A percentile compares a stretch with the other conserved stretches of the same genome.
Evolutionary conservation across 225 moss, liverwort and hornwort genomes (phyloP).

Genomic region (Marchantia paleacea): DNA sequence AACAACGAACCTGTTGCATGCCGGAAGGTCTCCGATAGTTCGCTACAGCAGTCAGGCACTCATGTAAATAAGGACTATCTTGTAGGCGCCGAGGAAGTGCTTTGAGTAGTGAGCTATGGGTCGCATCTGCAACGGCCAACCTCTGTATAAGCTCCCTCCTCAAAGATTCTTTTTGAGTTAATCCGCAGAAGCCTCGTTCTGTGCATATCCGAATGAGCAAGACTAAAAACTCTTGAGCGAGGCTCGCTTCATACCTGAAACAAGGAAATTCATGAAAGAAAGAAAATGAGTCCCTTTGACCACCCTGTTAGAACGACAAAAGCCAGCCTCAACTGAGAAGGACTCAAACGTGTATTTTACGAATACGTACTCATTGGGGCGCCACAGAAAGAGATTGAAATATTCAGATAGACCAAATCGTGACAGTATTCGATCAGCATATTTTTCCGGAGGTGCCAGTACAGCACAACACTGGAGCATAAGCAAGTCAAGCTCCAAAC

Average conservation of each 20-base stretch:
- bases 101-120: constrained; percentile 71
- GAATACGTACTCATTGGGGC: constrained; percentile 67
- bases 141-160: constrained; percentile 82
- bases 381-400: constrained; percentile 57
- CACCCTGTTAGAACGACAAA: neutral
- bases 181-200: constrained; percentile 87
- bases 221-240: constrained; percentile 80
- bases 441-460: constrained; percentile 67
- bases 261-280: neutral
- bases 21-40: constrained; percentile 77
- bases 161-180: constrained; percentile 62
- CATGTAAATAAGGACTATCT: constrained; percentile 70
- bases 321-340: neutral
- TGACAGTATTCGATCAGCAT: constrained; percentile 66
- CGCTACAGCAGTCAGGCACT: constrained; percentile 75
- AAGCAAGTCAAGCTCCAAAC: constrained; percentile 87
- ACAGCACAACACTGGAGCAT: constrained; percentile 81
- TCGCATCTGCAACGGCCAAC: constrained; percentile 77
- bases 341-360: neutral
- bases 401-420: constrained; percentile 79
- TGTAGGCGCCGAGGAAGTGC: constrained; percentile 78
- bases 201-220: constrained; percentile 74
- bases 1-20: constrained; percentile 76
- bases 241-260: constrained; percentile 67
- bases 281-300: neutral